phyloP scores from a whole-genome alignment of 1,139 yeast species.

The Yamadazyma siamensis region DNA sequence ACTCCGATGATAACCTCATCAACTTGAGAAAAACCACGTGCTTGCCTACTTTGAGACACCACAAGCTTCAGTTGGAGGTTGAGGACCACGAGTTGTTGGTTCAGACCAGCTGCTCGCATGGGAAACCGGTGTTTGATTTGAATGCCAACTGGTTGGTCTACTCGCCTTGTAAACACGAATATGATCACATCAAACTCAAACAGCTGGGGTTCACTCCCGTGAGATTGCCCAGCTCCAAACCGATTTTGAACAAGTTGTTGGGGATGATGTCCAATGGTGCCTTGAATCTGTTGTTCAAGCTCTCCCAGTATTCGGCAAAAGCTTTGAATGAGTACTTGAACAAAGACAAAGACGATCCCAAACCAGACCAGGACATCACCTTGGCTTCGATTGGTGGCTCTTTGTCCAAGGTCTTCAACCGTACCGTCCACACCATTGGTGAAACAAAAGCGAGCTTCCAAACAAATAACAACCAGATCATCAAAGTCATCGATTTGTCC shows the following conservation, averaged over 20 bases:
- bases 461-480: constrained; percentile 30
- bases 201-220: constrained; percentile 35
- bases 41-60: constrained; percentile 20
- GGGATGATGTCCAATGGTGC: constrained; percentile 51
- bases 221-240: constrained; percentile 43
- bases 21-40: constrained; percentile 22
- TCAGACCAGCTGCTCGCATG: constrained; percentile 29
- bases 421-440: constrained; percentile 34
- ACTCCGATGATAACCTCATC: constrained; percentile 18
- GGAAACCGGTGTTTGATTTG: constrained; percentile 49
- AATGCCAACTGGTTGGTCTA: constrained; percentile 52
- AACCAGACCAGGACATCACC: constrained; percentile 18
- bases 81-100: constrained; percentile 22
- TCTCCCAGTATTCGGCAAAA: constrained; percentile 48
- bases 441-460: constrained; percentile 20
- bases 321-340: constrained; percentile 36
- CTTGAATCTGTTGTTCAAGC: constrained; percentile 48
- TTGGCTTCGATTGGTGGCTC: constrained; percentile 31
- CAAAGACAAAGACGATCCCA: constrained; percentile 17
- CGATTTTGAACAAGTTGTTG: constrained; percentile 44
- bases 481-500: constrained; percentile 45
- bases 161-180: constrained; percentile 39
- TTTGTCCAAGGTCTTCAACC: constrained; percentile 30
- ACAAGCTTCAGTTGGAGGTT: constrained; percentile 12
- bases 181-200: constrained; percentile 24